Evolutionary conservation across 2,329 filamentous ascomycete species (phyloP), one percentile per base, ranked within the genome.

Genomic region (Pseudocercospora fijiensis): DNA sequence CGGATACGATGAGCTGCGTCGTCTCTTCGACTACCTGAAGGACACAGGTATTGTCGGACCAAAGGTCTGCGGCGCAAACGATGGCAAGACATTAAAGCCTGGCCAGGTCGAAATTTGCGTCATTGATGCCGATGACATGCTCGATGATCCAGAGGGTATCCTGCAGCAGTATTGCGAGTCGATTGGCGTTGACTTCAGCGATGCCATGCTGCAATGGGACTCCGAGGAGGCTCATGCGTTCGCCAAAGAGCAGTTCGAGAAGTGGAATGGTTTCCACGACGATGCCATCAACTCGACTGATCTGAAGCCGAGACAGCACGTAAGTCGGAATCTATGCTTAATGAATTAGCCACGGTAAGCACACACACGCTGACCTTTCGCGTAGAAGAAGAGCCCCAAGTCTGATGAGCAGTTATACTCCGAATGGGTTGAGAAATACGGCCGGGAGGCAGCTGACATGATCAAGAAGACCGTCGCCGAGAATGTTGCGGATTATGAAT

Each of bases 201-300:
- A 87, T 0, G 81, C 85, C 13, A 96, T 98, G 93, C 82, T 99
- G 66, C 83, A 85, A 63, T 98, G 95, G 95, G 86, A 90, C 66
- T 87, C 88, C 27, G 87, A 89, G 58, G 88, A 90, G 68, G 88
- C 89, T 71, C 87, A 92, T 70, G 71, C 79, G 58, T 81, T 85
- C 66, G 94, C 93, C 2, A 83, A 84, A 69, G 83, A 86, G 67
- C 88, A 88, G 18, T 98, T 98, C 79, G 92, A 93, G 79, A 98
- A 99, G 81, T 98, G 95, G 95, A 90, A 88, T 70, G 95, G 95
- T 10, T 98, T 96, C 80, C 95, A 98, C 77, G 90, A 98, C 70
- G 95, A 98, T 81, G 95, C 92, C 13, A 91, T 98, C 71, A 83
- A 90, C 70, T 96, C 91, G 74, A 89, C 84, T 41, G 88, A 87